These are phyloP conservation scores for Spathaspora girioi DNA, from an alignment of 805 yeast species.

Conservation along the genomic window DNA sequence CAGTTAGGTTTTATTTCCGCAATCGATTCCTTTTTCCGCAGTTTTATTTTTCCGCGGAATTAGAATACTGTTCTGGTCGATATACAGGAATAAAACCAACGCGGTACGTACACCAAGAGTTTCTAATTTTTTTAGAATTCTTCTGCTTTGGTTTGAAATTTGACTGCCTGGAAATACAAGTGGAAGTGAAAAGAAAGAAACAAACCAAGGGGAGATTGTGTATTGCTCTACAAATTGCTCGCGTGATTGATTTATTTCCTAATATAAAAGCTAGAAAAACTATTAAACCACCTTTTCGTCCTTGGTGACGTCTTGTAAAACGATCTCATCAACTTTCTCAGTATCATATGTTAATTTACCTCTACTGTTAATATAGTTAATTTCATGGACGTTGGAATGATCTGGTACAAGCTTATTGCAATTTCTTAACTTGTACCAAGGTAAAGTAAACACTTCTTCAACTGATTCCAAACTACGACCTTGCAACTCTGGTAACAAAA, in stretches of 20 bases:
- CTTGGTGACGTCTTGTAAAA: background rate
- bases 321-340: background rate
- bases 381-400: slow-evolving; percentile 35
- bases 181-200: too few relatives aligned
- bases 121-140: too few relatives aligned
- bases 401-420: slow-evolving; percentile 52
- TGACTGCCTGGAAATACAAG: too few relatives aligned
- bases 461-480: slow-evolving; percentile 47
- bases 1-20: too few relatives aligned
- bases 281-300: background rate
- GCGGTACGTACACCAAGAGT: too few relatives aligned
- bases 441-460: slow-evolving; percentile 47
- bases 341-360: slow-evolving; percentile 6
- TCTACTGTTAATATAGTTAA: slow-evolving; percentile 12
- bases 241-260: too few relatives aligned
- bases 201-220: too few relatives aligned
- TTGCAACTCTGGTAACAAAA: slow-evolving; percentile 45
- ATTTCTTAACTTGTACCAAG: slow-evolving; percentile 51
- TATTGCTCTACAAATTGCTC: background rate
- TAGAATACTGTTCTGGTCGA: too few relatives aligned
- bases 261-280: background rate
- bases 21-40: too few relatives aligned
- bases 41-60: too few relatives aligned
- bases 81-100: too few relatives aligned
- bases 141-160: too few relatives aligned